Base-by-base conservation (phyloP, 495 filamentous ascomycete genomes). In the Peziza echinospora region DNA sequence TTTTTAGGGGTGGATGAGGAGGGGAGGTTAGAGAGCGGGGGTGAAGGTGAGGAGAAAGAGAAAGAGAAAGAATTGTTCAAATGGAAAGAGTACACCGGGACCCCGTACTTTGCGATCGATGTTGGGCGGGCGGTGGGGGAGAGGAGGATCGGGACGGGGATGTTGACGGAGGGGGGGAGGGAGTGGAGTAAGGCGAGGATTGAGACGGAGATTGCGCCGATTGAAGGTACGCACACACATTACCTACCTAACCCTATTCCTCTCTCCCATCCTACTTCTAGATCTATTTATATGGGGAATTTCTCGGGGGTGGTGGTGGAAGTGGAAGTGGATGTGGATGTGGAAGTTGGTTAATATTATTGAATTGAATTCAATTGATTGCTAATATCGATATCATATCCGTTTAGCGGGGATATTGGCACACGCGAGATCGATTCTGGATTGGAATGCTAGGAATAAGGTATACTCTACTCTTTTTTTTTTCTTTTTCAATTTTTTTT, bases 381-480 rank as follows among this genome's bases (percentile, higher is more conserved):
- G 47, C 47, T 19, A 40, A 43, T 48, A 60, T 28, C 53, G 49
- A 24, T 21, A 46, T 44, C 21, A 25, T 37, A 44, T 23, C 9
- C 16, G 44, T 44, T 11, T 50, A 85, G 87, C 84, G 48, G 86
- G 85, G 47, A 82, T 91, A 39, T 85, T 83, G 57, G 91, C 83
- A n/a, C 80, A 89, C 57, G 81, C 84, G 2, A 79, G 87, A 52
- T 77, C 82, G n/a, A 63, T 93, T 28, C 59, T 87, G 24, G 89
- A 96, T 64, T 97, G 89, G 89, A 96, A 97, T 63, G 71, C 67
- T 43, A 80, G 87, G 41, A 94, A 93, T 58, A 82, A n/a, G n/a
- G n/a, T n/a, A n/a, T n/a, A n/a, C n/a, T n/a, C n/a, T n/a, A n/a
- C n/a, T n/a, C n/a, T n/a, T n/a, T n/a, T n/a, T n/a, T n/a, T n/a